phyloP scores from a whole-genome alignment of 2,329 filamentous ascomycete genomes.

The Neonectria hederae region DNA sequence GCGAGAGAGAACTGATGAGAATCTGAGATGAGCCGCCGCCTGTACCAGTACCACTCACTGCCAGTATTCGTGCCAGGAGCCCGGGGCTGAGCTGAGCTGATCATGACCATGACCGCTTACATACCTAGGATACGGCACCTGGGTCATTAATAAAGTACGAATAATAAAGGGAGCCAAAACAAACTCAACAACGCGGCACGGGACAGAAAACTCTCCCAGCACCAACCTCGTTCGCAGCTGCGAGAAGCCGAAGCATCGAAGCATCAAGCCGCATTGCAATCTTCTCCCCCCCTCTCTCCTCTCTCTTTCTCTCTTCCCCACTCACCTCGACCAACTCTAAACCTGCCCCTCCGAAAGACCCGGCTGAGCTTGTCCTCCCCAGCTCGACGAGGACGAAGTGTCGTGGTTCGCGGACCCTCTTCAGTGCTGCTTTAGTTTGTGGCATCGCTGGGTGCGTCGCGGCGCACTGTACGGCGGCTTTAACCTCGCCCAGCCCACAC shows the following conservation, averaged over 20 bases:
- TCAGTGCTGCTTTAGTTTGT: conserved; percentile 11
- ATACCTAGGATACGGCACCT: background rate
- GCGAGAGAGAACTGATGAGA: conserved; percentile 13
- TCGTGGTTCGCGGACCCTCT: conserved; percentile 2
- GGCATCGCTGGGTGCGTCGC: conserved; percentile 22
- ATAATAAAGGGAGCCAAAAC: background rate
- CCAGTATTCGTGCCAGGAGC: background rate
- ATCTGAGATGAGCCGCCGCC: conserved; percentile 3
- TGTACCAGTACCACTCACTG: conserved; percentile 4
- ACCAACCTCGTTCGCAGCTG: background rate
- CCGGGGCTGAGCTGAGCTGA: conserved; percentile 21
- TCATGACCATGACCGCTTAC: conserved; percentile 16
- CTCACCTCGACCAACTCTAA: conserved; percentile 21
- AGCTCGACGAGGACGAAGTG: conserved; percentile 13
- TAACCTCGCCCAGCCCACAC: conserved; percentile 41
- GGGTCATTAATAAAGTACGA: background rate
- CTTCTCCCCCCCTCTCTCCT: background rate
- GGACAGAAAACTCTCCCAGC: background rate
- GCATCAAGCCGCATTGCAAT: background rate
- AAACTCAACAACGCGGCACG: background rate
- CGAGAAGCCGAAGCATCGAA: background rate
- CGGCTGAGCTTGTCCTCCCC: conserved; percentile 6
- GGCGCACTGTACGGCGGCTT: conserved; percentile 42
- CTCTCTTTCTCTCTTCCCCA: background rate
- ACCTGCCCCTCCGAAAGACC: conserved; percentile 2